Percentiles rank a stretch among this genome's conserved stretches.
These are phyloP conservation scores for Entomortierella lignicola DNA, from an alignment of 192 early-diverging fungal species.

Conservation along the genomic window DNA sequence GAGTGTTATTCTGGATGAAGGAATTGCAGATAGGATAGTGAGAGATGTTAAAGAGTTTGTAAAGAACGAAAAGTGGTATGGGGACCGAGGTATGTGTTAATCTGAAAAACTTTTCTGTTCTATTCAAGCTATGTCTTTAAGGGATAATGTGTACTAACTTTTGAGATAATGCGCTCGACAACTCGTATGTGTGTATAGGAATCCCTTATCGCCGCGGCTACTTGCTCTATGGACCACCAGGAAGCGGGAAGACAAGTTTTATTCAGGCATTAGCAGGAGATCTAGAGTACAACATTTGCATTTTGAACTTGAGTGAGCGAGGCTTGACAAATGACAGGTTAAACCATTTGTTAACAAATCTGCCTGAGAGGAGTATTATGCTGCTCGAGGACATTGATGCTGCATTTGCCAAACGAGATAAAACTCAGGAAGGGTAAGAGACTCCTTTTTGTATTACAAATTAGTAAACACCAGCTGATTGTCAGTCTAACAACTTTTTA, in stretches of 20 bases:
- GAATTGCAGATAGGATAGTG: constrained; percentile 73
- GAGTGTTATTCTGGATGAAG: constrained; percentile 80
- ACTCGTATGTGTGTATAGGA: constrained; percentile 41
- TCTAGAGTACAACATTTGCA: constrained; percentile 90
- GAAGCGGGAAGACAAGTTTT: constrained; percentile 93
- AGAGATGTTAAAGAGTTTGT: constrained; percentile 81
- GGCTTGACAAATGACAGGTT: constrained; percentile 87
- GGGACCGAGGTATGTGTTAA: constrained; percentile 76
- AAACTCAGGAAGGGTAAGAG: constrained; percentile 75
- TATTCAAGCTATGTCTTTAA: too few relatives aligned
- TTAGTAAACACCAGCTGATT: too few relatives aligned
- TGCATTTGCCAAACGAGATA: constrained; percentile 78
- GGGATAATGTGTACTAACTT: too few relatives aligned
- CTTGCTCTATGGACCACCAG: constrained; percentile 88
- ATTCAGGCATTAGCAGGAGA: constrained; percentile 91
- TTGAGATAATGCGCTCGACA: too few relatives aligned
- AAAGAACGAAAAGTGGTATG: constrained; percentile 85
- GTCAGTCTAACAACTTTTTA: neutral
- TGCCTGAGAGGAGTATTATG: constrained; percentile 84
- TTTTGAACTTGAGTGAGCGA: constrained; percentile 84
- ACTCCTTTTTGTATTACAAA: neutral
- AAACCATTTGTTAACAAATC: constrained; percentile 82
- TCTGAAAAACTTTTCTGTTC: too few relatives aligned
- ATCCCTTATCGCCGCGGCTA: constrained; percentile 94
- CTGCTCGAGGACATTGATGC: constrained; percentile 89